Evolutionary conservation across 2,329 filamentous ascomycete genomes (phyloP), one percentile per base, ranked within the genome.

Genomic region (Colletotrichum musicola): DNA sequence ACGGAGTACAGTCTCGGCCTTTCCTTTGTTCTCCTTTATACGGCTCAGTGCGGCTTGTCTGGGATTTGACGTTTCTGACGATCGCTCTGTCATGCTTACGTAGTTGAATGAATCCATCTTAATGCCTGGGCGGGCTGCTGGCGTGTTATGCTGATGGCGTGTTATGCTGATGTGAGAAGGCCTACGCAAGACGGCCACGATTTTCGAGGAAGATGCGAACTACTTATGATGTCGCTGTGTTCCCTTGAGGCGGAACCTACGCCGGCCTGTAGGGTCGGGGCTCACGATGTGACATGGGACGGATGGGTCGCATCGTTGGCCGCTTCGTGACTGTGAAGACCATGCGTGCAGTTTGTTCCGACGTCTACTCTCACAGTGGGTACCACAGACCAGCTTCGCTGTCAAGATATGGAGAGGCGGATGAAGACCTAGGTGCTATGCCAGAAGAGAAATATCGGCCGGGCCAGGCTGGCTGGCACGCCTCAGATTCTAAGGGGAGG

Each of bases 1-100:
- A 65, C 69, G 71, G 71, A 70, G 64, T 71, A 71, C 68, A 72
- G 70, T 73, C 71, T 73, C 68, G 69, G 70, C 71, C 72, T 72
- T 71, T 72, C 63, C 62, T 71, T 72, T 71, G 62, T 70, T 63
- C 61, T 62, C 63, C 63, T 64, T 64, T 62, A 69, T 65, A 62
- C 63, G 53, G 59, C 61, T 64, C 68, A 62, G 59, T 55, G 64
- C 64, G 61, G 58, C 61, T 63, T 64, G 64, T 65, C 62, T 64
- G 58, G 63, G 70, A 60, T 65, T 69, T 71, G 68, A 70, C 50
- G 58, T 61, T 64, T 71, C 63, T 65, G 62, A 71, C 66, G 71
- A 71, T 70, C 62, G 63, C 70, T 70, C 60, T 67, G 66, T 53
- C 70, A 72, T 65, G 71, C 63, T 68, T 71, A 72, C 58, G 70